Evolutionary conservation across 179 eudicot species (phyloP), one percentile per base, ranked within the genome.

Genomic region (Silene noctiflora): DNA sequence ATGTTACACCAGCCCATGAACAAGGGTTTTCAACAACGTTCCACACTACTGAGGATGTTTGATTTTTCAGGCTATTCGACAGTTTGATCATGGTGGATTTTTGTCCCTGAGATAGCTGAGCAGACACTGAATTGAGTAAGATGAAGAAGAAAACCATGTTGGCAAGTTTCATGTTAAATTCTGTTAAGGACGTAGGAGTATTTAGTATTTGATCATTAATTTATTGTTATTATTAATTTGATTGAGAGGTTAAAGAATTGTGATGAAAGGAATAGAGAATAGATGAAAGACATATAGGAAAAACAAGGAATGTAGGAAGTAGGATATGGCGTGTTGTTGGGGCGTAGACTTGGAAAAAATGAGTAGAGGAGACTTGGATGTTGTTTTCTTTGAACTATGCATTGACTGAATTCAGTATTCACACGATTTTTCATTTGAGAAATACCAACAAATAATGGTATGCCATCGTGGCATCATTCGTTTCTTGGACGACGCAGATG

Each of bases 1-100:
- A 94, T 3, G 67, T 44, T 55, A 94, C 89, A 66, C 96, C 92
- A 4, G 62, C 13, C 98, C 98, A 94, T 58, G 80, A 87, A 76
- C 98, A 94, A 20, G 98, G 94, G 80, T 87, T 83, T 14, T 56
- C 69, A 48, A 17, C 75, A 16, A 35, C 6, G n/a, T 74, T 82
- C 96, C 97, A 90, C 64, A 78, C 3, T 60, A 62, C 2, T 31
- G 76, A 76, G 58, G 73, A 29, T n/a, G 69, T 79, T 56, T 80
- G 79, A 75, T 64, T 81, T 7, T 70, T 75, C 44, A 93, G 79
- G 31, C 79, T 78, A 4, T 78, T 20, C 6, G 76, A 85, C 65
- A 91, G 85, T 7, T 56, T 79, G 74, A 14, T 48, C 92, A 94
- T 89, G 83, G 84, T 39, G 65, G 70, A 51, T 7, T 59, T 77